Evolutionary conservation across 2,329 filamentous ascomycete genomes (phyloP).

Genomic region (Monilinia fructigena): DNA sequence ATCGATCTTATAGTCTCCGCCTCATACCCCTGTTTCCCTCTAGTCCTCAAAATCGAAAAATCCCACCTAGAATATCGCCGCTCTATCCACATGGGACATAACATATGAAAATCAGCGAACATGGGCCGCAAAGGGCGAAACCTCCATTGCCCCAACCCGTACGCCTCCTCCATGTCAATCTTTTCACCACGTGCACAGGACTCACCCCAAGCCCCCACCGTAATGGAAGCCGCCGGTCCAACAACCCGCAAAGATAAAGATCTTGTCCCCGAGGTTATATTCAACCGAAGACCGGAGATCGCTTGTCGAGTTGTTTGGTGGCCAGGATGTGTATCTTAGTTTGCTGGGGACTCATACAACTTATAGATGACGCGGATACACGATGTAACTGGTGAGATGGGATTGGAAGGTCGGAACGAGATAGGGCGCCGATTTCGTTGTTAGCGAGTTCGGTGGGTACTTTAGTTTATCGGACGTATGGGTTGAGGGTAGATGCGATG

Average conservation of each 20-base stretch:
- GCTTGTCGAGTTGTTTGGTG: neutral
- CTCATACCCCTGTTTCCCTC: too few relatives aligned
- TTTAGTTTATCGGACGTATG: neutral
- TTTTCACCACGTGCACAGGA: neutral
- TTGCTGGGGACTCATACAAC: constrained; percentile 11
- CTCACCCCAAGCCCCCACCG: neutral
- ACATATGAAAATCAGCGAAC: constrained; percentile 7
- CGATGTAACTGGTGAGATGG: constrained; percentile 8
- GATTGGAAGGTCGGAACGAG: constrained; percentile 10
- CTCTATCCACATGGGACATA: constrained; percentile 15
- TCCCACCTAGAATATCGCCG: neutral
- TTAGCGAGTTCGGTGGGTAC: neutral
- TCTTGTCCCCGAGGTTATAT: neutral
- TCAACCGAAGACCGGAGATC: neutral
- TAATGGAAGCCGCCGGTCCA: neutral
- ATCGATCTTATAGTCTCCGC: too few relatives aligned
- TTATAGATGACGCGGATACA: constrained; percentile 14
- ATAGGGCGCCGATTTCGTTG: constrained; percentile 11
- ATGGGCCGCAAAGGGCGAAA: neutral
- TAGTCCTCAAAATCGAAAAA: constrained; percentile 9
- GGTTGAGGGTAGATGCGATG: neutral
- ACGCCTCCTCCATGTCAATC: neutral
- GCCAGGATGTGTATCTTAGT: neutral
- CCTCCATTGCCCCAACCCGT: neutral
- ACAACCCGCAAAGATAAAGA: neutral